phyloP scores from a whole-genome alignment of 176 grass and related monocot genomes.

The Bothriochloa decipiens region DNA sequence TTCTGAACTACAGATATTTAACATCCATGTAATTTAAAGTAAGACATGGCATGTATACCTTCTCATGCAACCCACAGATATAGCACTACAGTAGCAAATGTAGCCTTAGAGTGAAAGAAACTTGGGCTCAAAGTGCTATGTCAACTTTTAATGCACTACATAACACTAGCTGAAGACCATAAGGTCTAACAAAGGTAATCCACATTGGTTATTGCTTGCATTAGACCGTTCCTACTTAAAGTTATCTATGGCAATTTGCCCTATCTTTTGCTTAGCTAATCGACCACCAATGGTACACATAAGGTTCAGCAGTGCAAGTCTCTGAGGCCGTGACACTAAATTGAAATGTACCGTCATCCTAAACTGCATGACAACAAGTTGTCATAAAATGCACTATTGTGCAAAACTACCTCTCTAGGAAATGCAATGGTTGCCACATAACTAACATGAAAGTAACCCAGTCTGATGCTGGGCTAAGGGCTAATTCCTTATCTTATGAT shows the following conservation, averaged over 20 bases:
- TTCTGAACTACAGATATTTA: slow-evolving; percentile 25
- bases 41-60: background rate
- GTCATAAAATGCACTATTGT: background rate
- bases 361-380: background rate
- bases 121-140: background rate
- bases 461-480: background rate
- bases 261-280: background rate
- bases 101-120: slow-evolving; percentile 8
- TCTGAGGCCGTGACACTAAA: background rate
- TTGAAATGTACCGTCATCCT: background rate
- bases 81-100: background rate
- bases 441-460: background rate
- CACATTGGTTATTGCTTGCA: background rate
- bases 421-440: background rate
- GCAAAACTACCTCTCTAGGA: background rate
- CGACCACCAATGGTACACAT: background rate
- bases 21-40: background rate
- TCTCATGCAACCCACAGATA: background rate
- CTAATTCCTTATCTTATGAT: background rate
- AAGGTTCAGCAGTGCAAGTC: background rate
- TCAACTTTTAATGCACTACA: slow-evolving; percentile 2
- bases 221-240: slow-evolving; percentile 14
- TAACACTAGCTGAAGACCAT: background rate
- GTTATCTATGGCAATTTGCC: background rate
- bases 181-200: slow-evolving; percentile 5